A percentile compares a stretch with the other conserved stretches of the same genome.
phyloP scores from a whole-genome alignment of 2,329 filamentous ascomycete species.

The Cladosporium sp. region DNA sequence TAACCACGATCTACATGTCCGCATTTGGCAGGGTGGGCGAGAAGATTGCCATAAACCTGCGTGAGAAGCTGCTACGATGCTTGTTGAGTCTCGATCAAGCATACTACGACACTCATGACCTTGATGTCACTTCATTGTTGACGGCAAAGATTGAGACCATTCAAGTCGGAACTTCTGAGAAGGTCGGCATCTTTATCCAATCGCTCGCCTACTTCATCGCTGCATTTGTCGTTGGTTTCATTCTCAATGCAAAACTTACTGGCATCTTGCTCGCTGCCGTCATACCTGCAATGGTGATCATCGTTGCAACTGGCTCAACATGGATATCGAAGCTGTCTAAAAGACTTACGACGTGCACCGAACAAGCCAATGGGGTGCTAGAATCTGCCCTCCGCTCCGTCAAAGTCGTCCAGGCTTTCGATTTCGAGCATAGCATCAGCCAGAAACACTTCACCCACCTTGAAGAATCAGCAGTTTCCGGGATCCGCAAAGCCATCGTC shows the following conservation, averaged over 20 bases:
- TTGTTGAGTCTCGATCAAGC: constrained; percentile 49
- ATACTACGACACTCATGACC: constrained; percentile 49
- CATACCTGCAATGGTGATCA: constrained; percentile 46
- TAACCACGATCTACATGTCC: constrained; percentile 48
- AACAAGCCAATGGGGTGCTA: constrained; percentile 41
- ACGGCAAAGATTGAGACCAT: constrained; percentile 45
- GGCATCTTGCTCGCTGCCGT: constrained; percentile 42
- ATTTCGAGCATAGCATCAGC: constrained; percentile 38
- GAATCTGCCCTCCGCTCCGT: constrained; percentile 45
- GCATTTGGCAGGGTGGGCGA: constrained; percentile 50
- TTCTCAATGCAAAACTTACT: constrained; percentile 39
- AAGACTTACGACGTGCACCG: constrained; percentile 34
- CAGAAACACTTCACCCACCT: constrained; percentile 35
- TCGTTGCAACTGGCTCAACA: constrained; percentile 41
- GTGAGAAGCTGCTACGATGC: constrained; percentile 44
- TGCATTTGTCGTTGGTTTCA: constrained; percentile 44
- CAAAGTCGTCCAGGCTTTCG: constrained; percentile 47
- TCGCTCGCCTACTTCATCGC: constrained; percentile 45
- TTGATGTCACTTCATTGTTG: constrained; percentile 46
- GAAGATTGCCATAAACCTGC: constrained; percentile 44
- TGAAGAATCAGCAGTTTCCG: constrained; percentile 32
- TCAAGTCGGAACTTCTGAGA: constrained; percentile 45
- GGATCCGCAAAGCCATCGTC: constrained; percentile 38
- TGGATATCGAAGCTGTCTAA: constrained; percentile 38
- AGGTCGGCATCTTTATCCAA: constrained; percentile 44